phyloP scores from a whole-genome alignment of 1,284 basidiomycete species.

The Melanopsichium pennsylvanicum region DNA sequence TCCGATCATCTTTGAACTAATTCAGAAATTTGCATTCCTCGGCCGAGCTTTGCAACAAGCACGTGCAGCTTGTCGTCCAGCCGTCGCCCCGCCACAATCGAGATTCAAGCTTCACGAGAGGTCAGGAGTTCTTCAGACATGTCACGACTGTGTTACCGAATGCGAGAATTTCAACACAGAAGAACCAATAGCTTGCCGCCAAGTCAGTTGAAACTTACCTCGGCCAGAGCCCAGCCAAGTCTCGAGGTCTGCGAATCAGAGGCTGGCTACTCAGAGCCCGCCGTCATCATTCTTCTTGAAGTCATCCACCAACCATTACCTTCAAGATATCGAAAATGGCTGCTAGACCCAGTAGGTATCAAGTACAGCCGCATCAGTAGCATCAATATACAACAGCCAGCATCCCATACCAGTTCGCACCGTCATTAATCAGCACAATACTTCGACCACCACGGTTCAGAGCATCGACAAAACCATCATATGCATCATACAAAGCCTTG shows the following conservation, averaged over 20 bases:
- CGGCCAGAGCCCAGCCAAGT: background rate
- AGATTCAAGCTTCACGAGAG: too few species aligned
- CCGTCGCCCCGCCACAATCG: too few species aligned
- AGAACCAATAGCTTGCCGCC: slow-evolving; percentile 8
- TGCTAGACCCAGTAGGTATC: slow-evolving; percentile 58
- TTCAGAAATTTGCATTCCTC: background rate
- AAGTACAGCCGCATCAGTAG: slow-evolving; percentile 12
- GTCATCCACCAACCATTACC: slow-evolving; percentile 48
- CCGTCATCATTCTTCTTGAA: slow-evolving; percentile 44
- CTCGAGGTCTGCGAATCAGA: background rate
- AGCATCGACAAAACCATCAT: background rate
- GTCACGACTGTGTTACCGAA: too few species aligned
- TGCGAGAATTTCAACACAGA: slow-evolving; percentile 5
- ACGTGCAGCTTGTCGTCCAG: background rate
- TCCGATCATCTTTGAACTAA: background rate
- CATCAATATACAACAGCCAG: slow-evolving; percentile 3
- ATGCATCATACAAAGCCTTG: background rate
- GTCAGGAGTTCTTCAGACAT: too few species aligned
- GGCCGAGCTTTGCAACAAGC: slow-evolving; percentile 3
- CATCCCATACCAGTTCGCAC: background rate
- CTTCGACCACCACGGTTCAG: background rate
- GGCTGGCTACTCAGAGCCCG: slow-evolving; percentile 39
- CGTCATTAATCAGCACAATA: background rate
- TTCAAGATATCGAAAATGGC: slow-evolving; percentile 59
- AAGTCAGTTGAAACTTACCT: background rate